Evolutionary conservation across 1,284 basidiomycete genomes (phyloP).

Genomic region (Kalmanozyma brasiliensis): DNA sequence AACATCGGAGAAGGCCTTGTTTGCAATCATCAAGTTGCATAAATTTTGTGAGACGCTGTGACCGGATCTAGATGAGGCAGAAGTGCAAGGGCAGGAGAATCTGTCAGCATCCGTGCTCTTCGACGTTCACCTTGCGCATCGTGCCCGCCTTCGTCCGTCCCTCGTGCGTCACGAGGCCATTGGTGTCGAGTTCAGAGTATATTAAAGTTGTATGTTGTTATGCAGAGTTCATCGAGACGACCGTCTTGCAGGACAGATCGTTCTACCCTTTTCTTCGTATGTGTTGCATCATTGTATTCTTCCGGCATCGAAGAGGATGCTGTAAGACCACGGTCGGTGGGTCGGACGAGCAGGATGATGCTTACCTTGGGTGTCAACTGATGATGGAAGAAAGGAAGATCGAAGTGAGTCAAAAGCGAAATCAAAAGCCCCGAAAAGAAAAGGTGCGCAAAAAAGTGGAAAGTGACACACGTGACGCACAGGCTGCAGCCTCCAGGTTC

Average conservation of each 20-base stretch:
- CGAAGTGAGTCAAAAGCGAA: not conserved
- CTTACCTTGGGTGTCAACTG: conserved; percentile 14
- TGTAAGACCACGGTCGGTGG: no score
- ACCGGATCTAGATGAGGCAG: not conserved
- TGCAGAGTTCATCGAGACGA: conserved; percentile 37
- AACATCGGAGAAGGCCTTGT: no score
- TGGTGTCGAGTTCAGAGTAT: conserved; percentile 40
- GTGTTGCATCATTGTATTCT: conserved; percentile 46
- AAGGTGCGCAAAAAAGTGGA: conserved; percentile 6
- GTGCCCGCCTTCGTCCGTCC: not conserved
- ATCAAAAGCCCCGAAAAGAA: not conserved
- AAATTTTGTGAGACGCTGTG: not conserved
- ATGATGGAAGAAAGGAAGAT: conserved; percentile 25
- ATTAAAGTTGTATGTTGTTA: conserved; percentile 53
- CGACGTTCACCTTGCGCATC: not conserved
- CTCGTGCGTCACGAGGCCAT: not conserved
- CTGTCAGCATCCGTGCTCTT: not conserved
- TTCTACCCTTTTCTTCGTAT: conserved; percentile 28
- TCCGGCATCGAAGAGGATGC: no score
- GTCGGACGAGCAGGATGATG: no score
- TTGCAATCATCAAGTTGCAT: no score
- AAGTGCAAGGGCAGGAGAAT: not conserved
- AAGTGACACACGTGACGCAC: conserved; percentile 20
- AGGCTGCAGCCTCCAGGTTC: not conserved
- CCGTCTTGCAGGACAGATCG: conserved; percentile 44